phyloP scores from a whole-genome alignment of 129 eudicot genomes.

The Flaveria trinervia region DNA sequence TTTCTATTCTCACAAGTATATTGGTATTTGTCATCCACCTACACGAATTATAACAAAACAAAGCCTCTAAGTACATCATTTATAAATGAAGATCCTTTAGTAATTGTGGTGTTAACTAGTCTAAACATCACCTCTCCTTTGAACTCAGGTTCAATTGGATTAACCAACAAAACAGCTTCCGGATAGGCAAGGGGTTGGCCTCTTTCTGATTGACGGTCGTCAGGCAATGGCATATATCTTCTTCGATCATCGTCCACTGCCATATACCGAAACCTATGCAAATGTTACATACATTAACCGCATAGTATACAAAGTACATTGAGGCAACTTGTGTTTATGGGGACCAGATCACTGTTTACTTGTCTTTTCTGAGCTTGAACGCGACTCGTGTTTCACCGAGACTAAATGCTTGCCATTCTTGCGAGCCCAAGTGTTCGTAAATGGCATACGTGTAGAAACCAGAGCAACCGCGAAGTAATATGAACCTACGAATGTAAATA shows the following conservation, averaged over 20 bases:
- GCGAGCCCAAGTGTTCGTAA: constrained; percentile 79
- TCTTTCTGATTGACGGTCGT: constrained; percentile 71
- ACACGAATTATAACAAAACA: neutral
- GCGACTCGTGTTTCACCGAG: constrained; percentile 90
- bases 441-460: constrained; percentile 96
- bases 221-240: constrained; percentile 89
- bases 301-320: neutral
- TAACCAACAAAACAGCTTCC: constrained; percentile 80
- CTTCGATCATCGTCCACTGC: constrained; percentile 73
- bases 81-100: neutral
- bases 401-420: constrained; percentile 92
- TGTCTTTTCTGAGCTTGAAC: constrained; percentile 89
- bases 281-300: neutral
- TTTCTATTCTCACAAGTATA: constrained; percentile 80
- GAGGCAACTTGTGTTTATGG: neutral
- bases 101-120: neutral
- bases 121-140: constrained; percentile 70
- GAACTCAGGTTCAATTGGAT: constrained; percentile 69
- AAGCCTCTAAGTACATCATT: neutral
- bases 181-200: constrained; percentile 76
- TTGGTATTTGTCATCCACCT: constrained; percentile 98
- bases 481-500: constrained; percentile 50
- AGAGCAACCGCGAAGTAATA: constrained; percentile 82
- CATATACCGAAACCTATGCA: constrained; percentile 82
- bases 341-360: constrained; percentile 36